Conservation (phyloP, 2,329 filamentous ascomycete genomes). For the Mycosphaerelloides madeirae region DNA sequence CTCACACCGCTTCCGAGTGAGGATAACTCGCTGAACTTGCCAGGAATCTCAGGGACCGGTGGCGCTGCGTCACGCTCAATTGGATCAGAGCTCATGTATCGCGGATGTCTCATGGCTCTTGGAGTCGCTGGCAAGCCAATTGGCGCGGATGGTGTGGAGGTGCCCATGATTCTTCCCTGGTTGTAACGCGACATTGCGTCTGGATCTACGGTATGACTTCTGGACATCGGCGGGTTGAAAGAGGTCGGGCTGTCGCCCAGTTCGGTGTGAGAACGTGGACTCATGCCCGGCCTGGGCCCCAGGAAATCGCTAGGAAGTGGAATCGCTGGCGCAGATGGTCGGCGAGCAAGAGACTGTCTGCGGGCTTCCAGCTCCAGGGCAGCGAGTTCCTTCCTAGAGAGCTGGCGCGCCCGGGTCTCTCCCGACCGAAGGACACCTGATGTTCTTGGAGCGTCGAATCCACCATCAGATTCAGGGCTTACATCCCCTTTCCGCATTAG, state of each 20-base stretch:
- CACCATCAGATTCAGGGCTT: too few relatives aligned
- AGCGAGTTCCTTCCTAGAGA: constrained; percentile 39
- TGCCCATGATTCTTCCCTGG: constrained; percentile 30
- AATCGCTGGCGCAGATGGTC: constrained; percentile 74
- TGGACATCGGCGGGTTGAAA: constrained; percentile 39
- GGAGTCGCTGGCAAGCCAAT: constrained; percentile 87
- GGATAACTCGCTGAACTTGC: constrained; percentile 36
- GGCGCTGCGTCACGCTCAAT: constrained; percentile 46
- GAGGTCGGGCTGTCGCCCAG: constrained; percentile 43
- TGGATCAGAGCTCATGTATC: constrained; percentile 59
- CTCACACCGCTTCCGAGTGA: constrained; percentile 24
- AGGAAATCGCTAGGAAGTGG: constrained; percentile 61
- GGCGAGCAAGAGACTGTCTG: constrained; percentile 73
- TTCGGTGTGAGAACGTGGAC: constrained; percentile 35
- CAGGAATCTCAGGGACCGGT: constrained; percentile 54
- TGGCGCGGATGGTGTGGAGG: constrained; percentile 49
- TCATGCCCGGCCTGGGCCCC: constrained; percentile 34
- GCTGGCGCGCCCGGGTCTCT: not conserved
- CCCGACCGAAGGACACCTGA: not conserved
- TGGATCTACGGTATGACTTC: constrained; percentile 64
- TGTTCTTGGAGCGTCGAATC: too few relatives aligned
- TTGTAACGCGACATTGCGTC: constrained; percentile 39
- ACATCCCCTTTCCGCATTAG: not conserved
- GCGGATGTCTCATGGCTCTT: constrained; percentile 78
- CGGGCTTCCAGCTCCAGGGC: constrained; percentile 85